Evolutionary conservation across 116 monocot species (phyloP), one percentile per base, ranked within the genome.

Genomic region (Phalaenopsis hybrid): DNA sequence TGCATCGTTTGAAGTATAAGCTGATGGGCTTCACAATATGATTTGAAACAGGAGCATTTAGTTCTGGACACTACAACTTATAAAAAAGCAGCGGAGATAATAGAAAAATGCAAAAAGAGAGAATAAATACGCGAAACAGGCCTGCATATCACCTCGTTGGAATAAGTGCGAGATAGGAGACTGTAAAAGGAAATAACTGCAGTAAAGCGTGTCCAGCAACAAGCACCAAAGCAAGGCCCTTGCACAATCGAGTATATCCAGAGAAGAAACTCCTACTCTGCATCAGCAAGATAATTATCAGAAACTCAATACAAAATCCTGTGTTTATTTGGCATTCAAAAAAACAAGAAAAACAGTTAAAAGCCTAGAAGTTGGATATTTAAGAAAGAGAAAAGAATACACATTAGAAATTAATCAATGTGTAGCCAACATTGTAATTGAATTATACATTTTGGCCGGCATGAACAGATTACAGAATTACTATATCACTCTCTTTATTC

Each of bases 201-300:
- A 96, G 80, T 44, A 96, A 70, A 67, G 52, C 84, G 80, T 96
- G 90, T 88, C 93, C 96, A 31, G 83, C 86, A 83, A 91, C 67
- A 65, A 96, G 88, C 33, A 96, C 81, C 33, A 96, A 85, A 33
- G 87, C 78, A 28, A 93, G 91, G 69, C 91, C 93, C 77, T 96
- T 96, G 87, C 96, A 96, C 57, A 93, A 82, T 58, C 87, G 85
- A 9, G 93, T 93, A 82, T 89, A 93, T 63, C 93, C 93, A 78
- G 81, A 80, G 78, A 88, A 90, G 8, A 87, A 78, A 78, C 67
- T 88, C 77, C 76, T 79, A 17, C 83, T 85, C 92, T 92, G 84
- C 73, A 59, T 79, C 48, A 79, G 58, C 28, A 12, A 44, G 48
- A 50, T 50, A 11, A 50, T 77, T 18, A 77, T 28, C 45, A 75